Evolutionary conservation across 2,329 filamentous ascomycete species (phyloP).

Genomic region (Xylaria sp.): DNA sequence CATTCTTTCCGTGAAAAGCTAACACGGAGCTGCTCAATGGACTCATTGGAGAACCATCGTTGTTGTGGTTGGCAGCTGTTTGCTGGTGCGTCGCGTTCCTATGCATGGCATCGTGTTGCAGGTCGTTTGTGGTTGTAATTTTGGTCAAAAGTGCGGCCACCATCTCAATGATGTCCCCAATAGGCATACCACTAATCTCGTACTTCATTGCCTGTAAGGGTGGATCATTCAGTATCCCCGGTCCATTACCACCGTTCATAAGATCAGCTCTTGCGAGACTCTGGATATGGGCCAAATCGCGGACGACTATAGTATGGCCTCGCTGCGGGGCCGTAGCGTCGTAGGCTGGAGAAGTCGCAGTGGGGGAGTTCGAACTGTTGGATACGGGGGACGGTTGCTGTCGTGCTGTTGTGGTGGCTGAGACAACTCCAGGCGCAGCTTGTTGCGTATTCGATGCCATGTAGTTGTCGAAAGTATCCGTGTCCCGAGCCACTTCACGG

Average conservation of each 20-base stretch:
- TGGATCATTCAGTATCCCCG: slow-evolving; percentile 62
- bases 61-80: slow-evolving; percentile 58
- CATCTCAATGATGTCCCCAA: slow-evolving; percentile 98
- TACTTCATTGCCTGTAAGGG: slow-evolving; percentile 73
- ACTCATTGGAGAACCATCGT: slow-evolving; percentile 66
- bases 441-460: slow-evolving; percentile 59
- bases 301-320: slow-evolving; percentile 76
- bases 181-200: slow-evolving; percentile 97
- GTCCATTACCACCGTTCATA: slow-evolving; percentile 60
- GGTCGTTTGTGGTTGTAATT: slow-evolving; percentile 95
- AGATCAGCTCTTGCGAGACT: slow-evolving; percentile 84
- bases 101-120: slow-evolving; percentile 91
- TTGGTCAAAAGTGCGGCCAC: slow-evolving; percentile 95
- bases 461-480: slow-evolving; percentile 52
- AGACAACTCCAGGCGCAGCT: slow-evolving; percentile 40
- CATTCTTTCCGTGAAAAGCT: slow-evolving; percentile 97
- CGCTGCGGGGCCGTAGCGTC: slow-evolving; percentile 53
- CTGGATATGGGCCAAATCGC: slow-evolving; percentile 90
- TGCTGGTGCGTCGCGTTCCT: slow-evolving; percentile 70
- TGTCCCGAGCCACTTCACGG: slow-evolving; percentile 54
- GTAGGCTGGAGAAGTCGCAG: slow-evolving; percentile 45
- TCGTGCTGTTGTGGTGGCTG: slow-evolving; percentile 41
- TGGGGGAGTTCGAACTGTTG: slow-evolving; percentile 42
- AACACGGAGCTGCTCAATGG: slow-evolving; percentile 75
- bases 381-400: slow-evolving; percentile 48